These are phyloP conservation scores for Geotrichum candidum DNA, from an alignment of 1,139 yeast species.

Conservation along the genomic window DNA sequence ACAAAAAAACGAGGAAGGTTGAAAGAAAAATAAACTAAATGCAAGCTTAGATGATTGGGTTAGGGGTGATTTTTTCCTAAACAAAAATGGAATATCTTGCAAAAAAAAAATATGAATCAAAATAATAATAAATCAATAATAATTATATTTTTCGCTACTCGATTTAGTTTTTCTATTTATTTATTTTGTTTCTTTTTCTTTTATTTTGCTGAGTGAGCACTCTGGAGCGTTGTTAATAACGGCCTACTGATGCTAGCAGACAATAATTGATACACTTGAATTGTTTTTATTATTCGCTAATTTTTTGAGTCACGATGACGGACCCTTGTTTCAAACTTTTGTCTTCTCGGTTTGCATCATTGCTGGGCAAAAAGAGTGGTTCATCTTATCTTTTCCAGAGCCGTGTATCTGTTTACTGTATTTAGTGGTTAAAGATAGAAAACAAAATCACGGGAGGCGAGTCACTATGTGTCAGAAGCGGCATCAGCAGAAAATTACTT, in stretches of 20 bases:
- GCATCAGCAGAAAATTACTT: not conserved
- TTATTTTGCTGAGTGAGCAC: not conserved
- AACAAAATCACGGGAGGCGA: not conserved
- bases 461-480: not conserved
- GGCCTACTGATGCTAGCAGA: no score
- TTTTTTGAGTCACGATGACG: not conserved
- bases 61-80: not conserved
- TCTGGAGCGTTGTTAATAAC: not conserved
- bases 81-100: not conserved
- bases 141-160: no score
- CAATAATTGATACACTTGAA: no score
- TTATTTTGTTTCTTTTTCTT: not conserved
- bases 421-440: not conserved
- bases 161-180: not conserved
- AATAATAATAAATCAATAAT: no score
- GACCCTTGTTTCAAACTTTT: not conserved
- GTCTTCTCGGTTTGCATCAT: no score
- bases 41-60: not conserved
- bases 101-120: no score
- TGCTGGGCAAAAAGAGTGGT: not conserved
- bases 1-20: not conserved
- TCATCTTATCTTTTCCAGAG: not conserved
- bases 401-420: not conserved
- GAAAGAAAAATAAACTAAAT: not conserved
- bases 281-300: not conserved